Percentiles rank a stretch among this genome's conserved stretches.
phyloP scores from a whole-genome alignment of 2,329 filamentous ascomycete species.

The Xylaria multiplex region DNA sequence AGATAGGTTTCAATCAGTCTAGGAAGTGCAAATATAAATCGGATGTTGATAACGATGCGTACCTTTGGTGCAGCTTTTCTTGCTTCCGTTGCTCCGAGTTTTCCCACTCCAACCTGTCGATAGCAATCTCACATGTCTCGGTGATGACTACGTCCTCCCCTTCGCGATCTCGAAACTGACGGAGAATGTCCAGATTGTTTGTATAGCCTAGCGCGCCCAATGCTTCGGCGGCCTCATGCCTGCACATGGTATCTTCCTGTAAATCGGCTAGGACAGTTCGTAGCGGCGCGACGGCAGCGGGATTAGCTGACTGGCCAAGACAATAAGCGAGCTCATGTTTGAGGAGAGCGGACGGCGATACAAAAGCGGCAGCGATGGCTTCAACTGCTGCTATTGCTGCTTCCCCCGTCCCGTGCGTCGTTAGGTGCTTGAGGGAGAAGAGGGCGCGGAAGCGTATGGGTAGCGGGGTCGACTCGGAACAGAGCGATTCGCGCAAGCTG shows the following conservation, averaged over 20 bases:
- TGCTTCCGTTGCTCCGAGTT: constrained; percentile 75
- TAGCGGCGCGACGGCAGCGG: constrained; percentile 77
- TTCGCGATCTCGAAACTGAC: constrained; percentile 75
- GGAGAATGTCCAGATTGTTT: constrained; percentile 78
- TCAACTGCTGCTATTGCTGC: constrained; percentile 67
- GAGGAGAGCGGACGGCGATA: constrained; percentile 85
- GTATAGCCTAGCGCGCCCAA: constrained; percentile 85
- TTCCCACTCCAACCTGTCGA: constrained; percentile 94
- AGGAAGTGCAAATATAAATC: constrained; percentile 3
- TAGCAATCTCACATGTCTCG: constrained; percentile 97
- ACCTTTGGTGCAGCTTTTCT: constrained; percentile 87
- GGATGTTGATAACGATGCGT: constrained; percentile 42
- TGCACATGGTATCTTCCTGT: constrained; percentile 91
- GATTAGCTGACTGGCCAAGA: constrained; percentile 87
- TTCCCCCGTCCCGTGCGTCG: constrained; percentile 73
- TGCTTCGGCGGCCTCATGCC: constrained; percentile 96
- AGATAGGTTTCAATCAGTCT: constrained; percentile 45
- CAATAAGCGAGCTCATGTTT: constrained; percentile 99
- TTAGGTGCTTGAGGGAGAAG: constrained; percentile 96
- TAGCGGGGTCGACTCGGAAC: constrained; percentile 82
- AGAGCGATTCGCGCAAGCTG: constrained; percentile 78
- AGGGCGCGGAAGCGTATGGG: constrained; percentile 93
- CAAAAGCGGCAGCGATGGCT: constrained; percentile 88
- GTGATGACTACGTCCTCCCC: constrained; percentile 83
- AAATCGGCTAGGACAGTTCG: constrained; percentile 78